Conservation (phyloP, 495 filamentous ascomycete species). For the Pyrenopolyporus hunteri region DNA sequence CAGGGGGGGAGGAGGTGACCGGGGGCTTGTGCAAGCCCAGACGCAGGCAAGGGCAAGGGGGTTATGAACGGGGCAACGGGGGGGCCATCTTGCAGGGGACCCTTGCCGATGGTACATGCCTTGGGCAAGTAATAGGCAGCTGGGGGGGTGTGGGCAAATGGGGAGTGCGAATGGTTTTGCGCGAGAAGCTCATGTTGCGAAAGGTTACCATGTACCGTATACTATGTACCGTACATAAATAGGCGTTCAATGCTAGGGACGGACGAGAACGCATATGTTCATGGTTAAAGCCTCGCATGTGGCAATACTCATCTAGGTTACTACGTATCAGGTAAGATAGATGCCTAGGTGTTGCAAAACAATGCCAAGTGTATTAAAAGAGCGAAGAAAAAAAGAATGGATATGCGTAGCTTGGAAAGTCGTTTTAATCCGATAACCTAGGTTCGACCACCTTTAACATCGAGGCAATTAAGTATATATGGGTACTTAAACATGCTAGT, state of each 20-base stretch:
- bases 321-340: not conserved
- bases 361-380: not conserved
- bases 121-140: conserved; percentile 20
- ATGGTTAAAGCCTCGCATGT: conserved; percentile 28
- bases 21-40: conserved; percentile 37
- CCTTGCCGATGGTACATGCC: conserved; percentile 18
- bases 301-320: conserved; percentile 15
- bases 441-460: not conserved
- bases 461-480: too few species aligned
- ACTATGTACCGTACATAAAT: not conserved
- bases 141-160: conserved; percentile 17
- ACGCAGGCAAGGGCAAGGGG: conserved; percentile 34
- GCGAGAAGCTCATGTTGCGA: not conserved
- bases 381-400: not conserved
- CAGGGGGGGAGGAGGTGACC: conserved; percentile 21
- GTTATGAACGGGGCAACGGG: conserved; percentile 22
- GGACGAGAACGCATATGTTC: conserved; percentile 22
- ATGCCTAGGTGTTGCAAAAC: too few species aligned
- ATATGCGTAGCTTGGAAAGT: too few species aligned
- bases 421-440: too few species aligned
- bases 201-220: not conserved
- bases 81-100: conserved; percentile 10
- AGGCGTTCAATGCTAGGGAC: not conserved
- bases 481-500: too few species aligned
- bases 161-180: conserved; percentile 7